phyloP scores from a whole-genome alignment of 2,329 filamentous ascomycete species.

The Endoconidiophora laricicola region DNA sequence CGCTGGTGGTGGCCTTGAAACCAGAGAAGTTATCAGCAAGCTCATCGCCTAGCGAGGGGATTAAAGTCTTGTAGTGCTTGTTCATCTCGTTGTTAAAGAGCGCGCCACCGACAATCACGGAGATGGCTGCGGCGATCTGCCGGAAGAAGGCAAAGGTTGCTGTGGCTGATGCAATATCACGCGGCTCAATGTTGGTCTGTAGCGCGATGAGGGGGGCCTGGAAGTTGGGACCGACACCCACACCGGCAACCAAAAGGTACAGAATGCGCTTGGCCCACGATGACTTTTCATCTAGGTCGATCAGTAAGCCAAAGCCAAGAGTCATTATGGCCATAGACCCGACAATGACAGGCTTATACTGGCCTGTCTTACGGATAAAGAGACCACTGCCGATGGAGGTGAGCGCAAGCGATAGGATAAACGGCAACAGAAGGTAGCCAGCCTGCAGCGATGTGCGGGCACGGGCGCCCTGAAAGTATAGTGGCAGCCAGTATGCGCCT shows the following conservation, averaged over 20 bases:
- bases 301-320: slow-evolving; percentile 47
- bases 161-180: slow-evolving; percentile 52
- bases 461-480: slow-evolving; percentile 70
- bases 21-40: slow-evolving; percentile 38
- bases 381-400: slow-evolving; percentile 40
- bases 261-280: slow-evolving; percentile 41
- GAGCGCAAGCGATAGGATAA: slow-evolving; percentile 49
- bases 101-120: slow-evolving; percentile 58
- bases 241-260: slow-evolving; percentile 45
- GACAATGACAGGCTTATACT: slow-evolving; percentile 45
- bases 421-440: slow-evolving; percentile 59
- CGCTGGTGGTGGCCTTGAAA: slow-evolving; percentile 42
- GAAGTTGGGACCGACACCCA: slow-evolving; percentile 53
- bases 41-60: slow-evolving; percentile 31
- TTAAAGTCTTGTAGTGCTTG: slow-evolving; percentile 32
- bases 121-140: slow-evolving; percentile 50
- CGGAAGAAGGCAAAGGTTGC: slow-evolving; percentile 51
- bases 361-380: slow-evolving; percentile 46
- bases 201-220: slow-evolving; percentile 52
- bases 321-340: slow-evolving; percentile 40
- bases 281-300: slow-evolving; percentile 39
- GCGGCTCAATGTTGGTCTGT: slow-evolving; percentile 42
- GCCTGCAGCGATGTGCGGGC: slow-evolving; percentile 51
- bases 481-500: slow-evolving; percentile 61
- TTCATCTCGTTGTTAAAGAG: slow-evolving; percentile 64